Base-by-base conservation (phyloP, 2,329 filamentous ascomycete species). In the Phaeosphaeria sp. region DNA sequence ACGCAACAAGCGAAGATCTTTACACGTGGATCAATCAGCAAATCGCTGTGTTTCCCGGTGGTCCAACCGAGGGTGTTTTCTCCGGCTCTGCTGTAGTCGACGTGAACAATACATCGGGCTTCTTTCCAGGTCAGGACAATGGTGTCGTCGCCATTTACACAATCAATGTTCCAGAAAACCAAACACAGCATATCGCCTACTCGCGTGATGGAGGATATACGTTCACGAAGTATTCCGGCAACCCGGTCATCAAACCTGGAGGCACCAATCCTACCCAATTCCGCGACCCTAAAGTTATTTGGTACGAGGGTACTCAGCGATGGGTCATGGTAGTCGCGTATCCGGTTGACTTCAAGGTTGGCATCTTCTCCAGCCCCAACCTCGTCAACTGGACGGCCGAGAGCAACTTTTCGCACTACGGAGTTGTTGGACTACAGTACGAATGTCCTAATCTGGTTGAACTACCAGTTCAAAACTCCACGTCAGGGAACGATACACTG, bases 21-120 rank as follows among this genome's bases (percentile, higher is more conserved):
- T 89, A 87, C 65, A 83, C 84, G 57, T 91, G 87, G 88, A 78
- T 78, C 1, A 89, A 89, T 61, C 87, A 89, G 66, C 83, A 84
- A 5, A 86, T 90, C 61, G 87, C 87, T 9, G 77, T 90, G 74
- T 78, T 73, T 81, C 86, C 86, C 40, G 81, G 80, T 60, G 82
- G 84, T 1, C 85, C 84, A 51, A 82, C 83, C 22, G 80, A 80
- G 42, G 82, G 80, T 30, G 87, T 81, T 40, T 84, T 82, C 65
- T 82, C 74, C 1, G 84, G 86, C 22, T 87, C 83, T 48, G 81
- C 79, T 6, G 86, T 89, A 0, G 76, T 87, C 21, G 88, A 90
- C 66, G 73, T 73, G 11, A 85, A 89, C 68, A 90, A 90, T 68
- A 89, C 87, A 0, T 88, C 86, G 15, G 87, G 87, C 1, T 87